Conservation (phyloP, 2,329 filamentous ascomycete species). For the Ilyonectria mors-panacis region DNA sequence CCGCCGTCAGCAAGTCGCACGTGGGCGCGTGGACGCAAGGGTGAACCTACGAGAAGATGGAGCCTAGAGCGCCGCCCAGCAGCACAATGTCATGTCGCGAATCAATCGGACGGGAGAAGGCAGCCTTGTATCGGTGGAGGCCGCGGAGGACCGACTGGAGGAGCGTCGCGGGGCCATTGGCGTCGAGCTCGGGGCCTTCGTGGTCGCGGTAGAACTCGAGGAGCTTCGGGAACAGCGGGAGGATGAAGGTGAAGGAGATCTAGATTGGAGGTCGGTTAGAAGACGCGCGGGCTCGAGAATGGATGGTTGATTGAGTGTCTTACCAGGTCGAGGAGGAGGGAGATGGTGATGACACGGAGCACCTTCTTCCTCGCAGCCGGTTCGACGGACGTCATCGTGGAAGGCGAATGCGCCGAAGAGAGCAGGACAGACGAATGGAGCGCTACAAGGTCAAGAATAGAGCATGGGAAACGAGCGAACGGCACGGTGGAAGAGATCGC, state of each 20-base stretch:
- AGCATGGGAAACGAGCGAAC: conserved; percentile 1
- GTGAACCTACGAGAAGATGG: conserved; percentile 80
- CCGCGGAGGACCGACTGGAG: conserved; percentile 85
- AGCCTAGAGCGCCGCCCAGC: conserved; percentile 92
- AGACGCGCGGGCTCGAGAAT: not conserved
- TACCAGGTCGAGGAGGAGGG: conserved; percentile 91
- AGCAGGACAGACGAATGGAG: conserved; percentile 13
- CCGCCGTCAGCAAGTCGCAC: conserved; percentile 23
- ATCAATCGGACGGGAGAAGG: conserved; percentile 93
- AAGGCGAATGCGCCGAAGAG: conserved; percentile 20
- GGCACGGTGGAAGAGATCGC: conserved; percentile 1
- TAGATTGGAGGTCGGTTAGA: conserved; percentile 55
- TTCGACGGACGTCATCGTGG: conserved; percentile 63
- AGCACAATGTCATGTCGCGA: conserved; percentile 97
- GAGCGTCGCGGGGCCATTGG: conserved; percentile 71
- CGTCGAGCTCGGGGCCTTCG: conserved; percentile 71
- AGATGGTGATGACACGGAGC: conserved; percentile 89
- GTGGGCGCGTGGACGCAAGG: not conserved
- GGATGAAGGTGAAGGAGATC: conserved; percentile 99
- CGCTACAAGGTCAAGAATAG: not conserved
- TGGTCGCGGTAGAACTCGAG: conserved; percentile 95
- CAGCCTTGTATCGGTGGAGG: conserved; percentile 94
- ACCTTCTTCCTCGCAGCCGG: conserved; percentile 80
- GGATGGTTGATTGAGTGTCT: not conserved
- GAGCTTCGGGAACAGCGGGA: conserved; percentile 94